Evolutionary conservation across 2,329 filamentous ascomycete species (phyloP).

Genomic region (Ustilaginoidea virens): DNA sequence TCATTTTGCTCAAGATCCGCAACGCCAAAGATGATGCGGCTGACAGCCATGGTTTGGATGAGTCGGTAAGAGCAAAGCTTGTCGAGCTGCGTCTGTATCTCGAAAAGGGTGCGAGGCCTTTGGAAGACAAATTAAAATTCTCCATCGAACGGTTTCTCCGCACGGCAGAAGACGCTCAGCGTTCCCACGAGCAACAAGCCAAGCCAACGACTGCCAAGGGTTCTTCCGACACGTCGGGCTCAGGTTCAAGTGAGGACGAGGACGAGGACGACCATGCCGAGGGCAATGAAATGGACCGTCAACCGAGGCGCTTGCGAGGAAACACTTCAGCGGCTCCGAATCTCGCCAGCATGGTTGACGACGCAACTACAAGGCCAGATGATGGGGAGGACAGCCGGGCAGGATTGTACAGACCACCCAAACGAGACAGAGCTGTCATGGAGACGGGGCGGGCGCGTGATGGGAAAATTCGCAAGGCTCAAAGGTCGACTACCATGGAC

Average conservation of each 20-base stretch:
- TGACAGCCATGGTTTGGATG: slow-evolving; percentile 33
- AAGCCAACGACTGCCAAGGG: slow-evolving; percentile 15
- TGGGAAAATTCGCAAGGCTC: slow-evolving; percentile 43
- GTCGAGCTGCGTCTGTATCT: slow-evolving; percentile 83
- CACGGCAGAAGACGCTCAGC: slow-evolving; percentile 61
- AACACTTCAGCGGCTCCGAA: slow-evolving; percentile 17
- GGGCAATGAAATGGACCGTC: slow-evolving; percentile 2
- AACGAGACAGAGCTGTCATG: slow-evolving; percentile 76
- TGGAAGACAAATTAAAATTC: slow-evolving; percentile 84
- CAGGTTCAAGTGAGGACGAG: slow-evolving; percentile 17
- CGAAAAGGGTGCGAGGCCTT: slow-evolving; percentile 77
- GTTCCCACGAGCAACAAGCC: slow-evolving; percentile 15
- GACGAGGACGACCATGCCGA: slow-evolving; percentile 13
- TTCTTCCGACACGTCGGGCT: not conserved
- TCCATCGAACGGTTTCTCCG: slow-evolving; percentile 91
- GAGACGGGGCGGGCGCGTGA: slow-evolving; percentile 49
- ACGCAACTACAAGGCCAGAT: slow-evolving; percentile 13
- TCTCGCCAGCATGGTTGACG: slow-evolving; percentile 17
- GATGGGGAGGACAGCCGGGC: slow-evolving; percentile 25
- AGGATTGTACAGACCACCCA: slow-evolving; percentile 78
- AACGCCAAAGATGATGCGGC: slow-evolving; percentile 22
- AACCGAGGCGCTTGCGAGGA: slow-evolving; percentile 6
- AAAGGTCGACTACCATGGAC: slow-evolving; percentile 73
- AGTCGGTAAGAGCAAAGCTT: slow-evolving; percentile 67
- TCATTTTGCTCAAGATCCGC: slow-evolving; percentile 69